Evolutionary conservation across 2,329 filamentous ascomycete species (phyloP).

Genomic region (Epichloe brachyelytri): DNA sequence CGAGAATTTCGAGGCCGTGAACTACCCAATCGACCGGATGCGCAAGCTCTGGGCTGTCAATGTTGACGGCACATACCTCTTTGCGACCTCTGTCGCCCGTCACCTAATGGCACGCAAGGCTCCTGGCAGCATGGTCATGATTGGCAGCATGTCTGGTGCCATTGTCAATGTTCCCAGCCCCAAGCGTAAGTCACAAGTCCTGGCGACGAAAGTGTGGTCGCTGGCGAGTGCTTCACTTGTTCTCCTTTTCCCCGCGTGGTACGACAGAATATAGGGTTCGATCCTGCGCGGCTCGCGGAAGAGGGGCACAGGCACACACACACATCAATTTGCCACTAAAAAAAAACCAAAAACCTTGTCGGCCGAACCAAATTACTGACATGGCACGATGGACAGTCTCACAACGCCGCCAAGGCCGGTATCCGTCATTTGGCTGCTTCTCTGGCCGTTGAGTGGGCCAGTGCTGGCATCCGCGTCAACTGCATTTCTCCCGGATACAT

Average conservation of each 20-base stretch:
- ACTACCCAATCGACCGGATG: slow-evolving; percentile 82
- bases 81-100: slow-evolving; percentile 70
- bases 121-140: slow-evolving; percentile 80
- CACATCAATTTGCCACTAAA: no score
- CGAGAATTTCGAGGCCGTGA: slow-evolving; percentile 86
- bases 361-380: not conserved
- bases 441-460: slow-evolving; percentile 88
- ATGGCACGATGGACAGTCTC: slow-evolving; percentile 34
- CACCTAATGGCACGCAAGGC: slow-evolving; percentile 75
- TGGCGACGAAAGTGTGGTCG: no score
- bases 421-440: slow-evolving; percentile 79
- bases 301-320: no score
- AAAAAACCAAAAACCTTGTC: not conserved
- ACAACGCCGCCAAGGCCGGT: slow-evolving; percentile 87
- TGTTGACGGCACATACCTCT: slow-evolving; percentile 83
- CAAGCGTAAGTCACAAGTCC: slow-evolving; percentile 46
- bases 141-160: slow-evolving; percentile 85
- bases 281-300: no score
- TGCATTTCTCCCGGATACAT: slow-evolving; percentile 95
- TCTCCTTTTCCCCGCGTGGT: no score
- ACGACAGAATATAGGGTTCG: no score
- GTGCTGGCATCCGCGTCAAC: slow-evolving; percentile 80
- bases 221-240: no score
- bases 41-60: slow-evolving; percentile 92
- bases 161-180: slow-evolving; percentile 91